phyloP scores from a whole-genome alignment of 2,329 filamentous ascomycete genomes.

The Hirsutella minnesotensis region DNA sequence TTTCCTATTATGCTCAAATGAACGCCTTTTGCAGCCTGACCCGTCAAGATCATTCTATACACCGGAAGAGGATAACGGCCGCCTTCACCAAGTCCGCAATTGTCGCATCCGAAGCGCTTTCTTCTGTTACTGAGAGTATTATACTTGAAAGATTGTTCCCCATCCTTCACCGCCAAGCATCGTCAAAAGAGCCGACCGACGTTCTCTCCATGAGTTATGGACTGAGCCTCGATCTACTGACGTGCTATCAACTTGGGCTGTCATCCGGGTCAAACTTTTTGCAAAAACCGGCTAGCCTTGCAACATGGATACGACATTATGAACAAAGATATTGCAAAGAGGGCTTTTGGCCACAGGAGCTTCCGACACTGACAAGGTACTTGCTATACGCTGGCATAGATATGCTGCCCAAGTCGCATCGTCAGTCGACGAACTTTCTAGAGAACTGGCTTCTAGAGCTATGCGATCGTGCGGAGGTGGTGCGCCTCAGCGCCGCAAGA shows the following conservation, averaged over 20 bases:
- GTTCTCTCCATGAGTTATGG: not conserved
- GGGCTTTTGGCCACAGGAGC: constrained; percentile 1
- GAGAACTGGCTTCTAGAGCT: not conserved
- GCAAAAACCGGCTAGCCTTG: not conserved
- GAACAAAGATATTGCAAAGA: not conserved
- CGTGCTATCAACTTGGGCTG: not conserved
- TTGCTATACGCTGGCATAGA: not conserved
- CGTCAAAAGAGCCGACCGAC: not conserved
- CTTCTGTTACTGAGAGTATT: not conserved
- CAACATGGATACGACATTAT: not conserved
- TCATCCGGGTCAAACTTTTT: not conserved
- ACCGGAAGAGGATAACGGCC: not conserved
- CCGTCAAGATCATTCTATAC: not conserved
- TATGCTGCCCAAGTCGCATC: not conserved
- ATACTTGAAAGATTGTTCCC: not conserved
- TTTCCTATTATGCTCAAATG: not conserved
- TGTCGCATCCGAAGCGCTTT: not conserved
- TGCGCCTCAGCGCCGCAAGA: not conserved
- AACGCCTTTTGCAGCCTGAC: constrained; percentile 2
- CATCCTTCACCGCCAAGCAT: not conserved
- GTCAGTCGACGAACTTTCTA: not conserved
- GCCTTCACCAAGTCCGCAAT: not conserved
- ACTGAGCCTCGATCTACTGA: not conserved
- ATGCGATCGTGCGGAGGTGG: not conserved
- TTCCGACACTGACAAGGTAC: not conserved